Conservation (phyloP, 2,329 filamentous ascomycete genomes). For the Colletotrichum euphorbiae region DNA sequence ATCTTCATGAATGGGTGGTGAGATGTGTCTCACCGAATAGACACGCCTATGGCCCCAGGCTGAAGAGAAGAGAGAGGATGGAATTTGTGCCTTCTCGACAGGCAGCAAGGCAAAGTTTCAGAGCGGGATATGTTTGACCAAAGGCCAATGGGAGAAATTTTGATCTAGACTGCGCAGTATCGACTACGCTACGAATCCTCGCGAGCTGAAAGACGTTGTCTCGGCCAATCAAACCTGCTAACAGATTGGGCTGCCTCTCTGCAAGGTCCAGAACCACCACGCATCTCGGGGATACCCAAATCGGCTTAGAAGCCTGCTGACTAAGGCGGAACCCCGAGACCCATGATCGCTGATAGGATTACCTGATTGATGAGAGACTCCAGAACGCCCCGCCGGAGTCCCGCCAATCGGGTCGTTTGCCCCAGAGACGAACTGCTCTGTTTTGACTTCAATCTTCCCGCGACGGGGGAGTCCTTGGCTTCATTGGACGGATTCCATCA, state of each 20-base stretch:
- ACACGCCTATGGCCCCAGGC: too few species aligned
- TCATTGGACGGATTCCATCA: too few species aligned
- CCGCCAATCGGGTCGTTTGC: constrained; percentile 12
- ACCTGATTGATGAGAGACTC: neutral
- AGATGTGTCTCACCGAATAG: neutral
- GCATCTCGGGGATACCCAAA: too few species aligned
- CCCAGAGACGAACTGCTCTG: constrained; percentile 14
- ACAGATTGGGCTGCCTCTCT: too few species aligned
- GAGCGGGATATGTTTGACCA: too few species aligned
- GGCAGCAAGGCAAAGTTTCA: too few species aligned
- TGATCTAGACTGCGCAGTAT: too few species aligned
- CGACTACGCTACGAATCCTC: neutral
- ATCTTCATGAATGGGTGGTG: constrained; percentile 42
- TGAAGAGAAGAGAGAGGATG: too few species aligned
- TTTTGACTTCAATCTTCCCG: constrained; percentile 27
- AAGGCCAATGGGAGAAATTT: too few species aligned
- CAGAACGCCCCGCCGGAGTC: neutral
- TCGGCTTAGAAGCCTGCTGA: neutral
- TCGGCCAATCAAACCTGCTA: too few species aligned
- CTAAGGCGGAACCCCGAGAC: neutral
- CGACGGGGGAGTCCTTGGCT: neutral
- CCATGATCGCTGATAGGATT: constrained; percentile 1
- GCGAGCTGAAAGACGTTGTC: neutral
- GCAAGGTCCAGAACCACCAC: too few species aligned
- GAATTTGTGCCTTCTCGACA: too few species aligned